phyloP scores from a whole-genome alignment of 1,284 basidiomycete species.

The Blastosporella zonata region DNA sequence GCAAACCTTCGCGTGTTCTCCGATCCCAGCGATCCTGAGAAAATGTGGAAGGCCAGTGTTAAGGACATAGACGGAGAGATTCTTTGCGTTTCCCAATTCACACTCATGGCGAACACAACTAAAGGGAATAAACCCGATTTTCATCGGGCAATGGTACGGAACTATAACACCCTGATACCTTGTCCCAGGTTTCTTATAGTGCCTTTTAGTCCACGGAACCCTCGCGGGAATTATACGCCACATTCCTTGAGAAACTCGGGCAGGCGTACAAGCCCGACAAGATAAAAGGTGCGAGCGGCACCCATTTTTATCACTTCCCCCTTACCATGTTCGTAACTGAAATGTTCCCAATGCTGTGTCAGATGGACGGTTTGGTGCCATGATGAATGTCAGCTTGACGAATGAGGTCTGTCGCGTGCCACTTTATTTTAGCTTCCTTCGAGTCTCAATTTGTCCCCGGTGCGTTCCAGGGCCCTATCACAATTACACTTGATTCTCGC shows the following conservation, averaged over 20 bases:
- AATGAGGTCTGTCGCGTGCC: slow-evolving; percentile 67
- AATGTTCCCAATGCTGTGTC: no score
- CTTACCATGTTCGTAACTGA: slow-evolving; percentile 3
- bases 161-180: slow-evolving; percentile 2
- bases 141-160: slow-evolving; percentile 82
- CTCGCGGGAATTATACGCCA: slow-evolving; percentile 69
- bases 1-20: slow-evolving; percentile 73
- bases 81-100: slow-evolving; percentile 91
- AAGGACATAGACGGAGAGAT: slow-evolving; percentile 85
- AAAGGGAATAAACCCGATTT: slow-evolving; percentile 91
- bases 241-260: slow-evolving; percentile 68
- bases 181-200: neutral
- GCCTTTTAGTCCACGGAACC: slow-evolving; percentile 54
- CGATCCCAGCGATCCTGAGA: slow-evolving; percentile 48
- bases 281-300: slow-evolving; percentile 78
- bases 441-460: neutral
- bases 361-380: slow-evolving; percentile 92
- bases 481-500: slow-evolving; percentile 77
- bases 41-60: slow-evolving; percentile 82
- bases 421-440: neutral
- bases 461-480: slow-evolving; percentile 68
- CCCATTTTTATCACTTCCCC: slow-evolving; percentile 2
- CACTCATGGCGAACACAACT: slow-evolving; percentile 80
- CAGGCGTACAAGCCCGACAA: slow-evolving; percentile 66
- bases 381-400: slow-evolving; percentile 85